Evolutionary conservation across 805 yeast genomes (phyloP).

Genomic region (Peterozyma toletana): DNA sequence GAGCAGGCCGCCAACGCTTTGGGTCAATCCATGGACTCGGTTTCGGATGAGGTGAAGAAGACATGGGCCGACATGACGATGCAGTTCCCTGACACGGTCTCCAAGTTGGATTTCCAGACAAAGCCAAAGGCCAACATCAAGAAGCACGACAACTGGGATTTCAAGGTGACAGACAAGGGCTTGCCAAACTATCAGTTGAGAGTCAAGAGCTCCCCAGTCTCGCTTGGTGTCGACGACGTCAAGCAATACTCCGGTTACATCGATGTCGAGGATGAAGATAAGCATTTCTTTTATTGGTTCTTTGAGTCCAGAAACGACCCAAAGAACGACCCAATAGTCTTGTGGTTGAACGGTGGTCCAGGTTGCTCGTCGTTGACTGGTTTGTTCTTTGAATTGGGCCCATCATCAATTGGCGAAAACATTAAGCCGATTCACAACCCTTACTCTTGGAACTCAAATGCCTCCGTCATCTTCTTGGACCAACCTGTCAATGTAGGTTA

Average conservation of each 20-base stretch:
- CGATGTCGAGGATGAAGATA: constrained; percentile 61
- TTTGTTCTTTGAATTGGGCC: constrained; percentile 86
- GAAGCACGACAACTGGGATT: constrained; percentile 27
- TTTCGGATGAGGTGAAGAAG: constrained; percentile 41
- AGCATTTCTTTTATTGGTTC: constrained; percentile 90
- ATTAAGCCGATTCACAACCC: constrained; percentile 73
- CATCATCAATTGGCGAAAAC: constrained; percentile 61
- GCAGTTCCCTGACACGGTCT: constrained; percentile 49
- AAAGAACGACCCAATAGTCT: constrained; percentile 70
- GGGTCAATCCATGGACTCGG: constrained; percentile 39
- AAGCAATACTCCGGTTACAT: constrained; percentile 71
- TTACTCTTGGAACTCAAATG: constrained; percentile 85
- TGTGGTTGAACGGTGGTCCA: constrained; percentile 95
- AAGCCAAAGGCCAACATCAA: constrained; percentile 36
- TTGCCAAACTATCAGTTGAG: constrained; percentile 40
- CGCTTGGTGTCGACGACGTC: constrained; percentile 52
- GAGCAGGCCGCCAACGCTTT: constrained; percentile 40
- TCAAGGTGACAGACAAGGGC: constrained; percentile 26
- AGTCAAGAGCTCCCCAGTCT: constrained; percentile 38
- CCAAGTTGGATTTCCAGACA: constrained; percentile 40
- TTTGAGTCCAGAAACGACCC: constrained; percentile 92
- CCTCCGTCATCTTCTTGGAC: constrained; percentile 84
- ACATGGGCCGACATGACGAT: constrained; percentile 61
- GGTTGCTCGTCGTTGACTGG: constrained; percentile 94
- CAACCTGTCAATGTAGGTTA: constrained; percentile 94